A percentile compares a stretch with the other conserved stretches of the same genome.
phyloP scores from a whole-genome alignment of 306 rosid species.

The Clitoria ternatea region DNA sequence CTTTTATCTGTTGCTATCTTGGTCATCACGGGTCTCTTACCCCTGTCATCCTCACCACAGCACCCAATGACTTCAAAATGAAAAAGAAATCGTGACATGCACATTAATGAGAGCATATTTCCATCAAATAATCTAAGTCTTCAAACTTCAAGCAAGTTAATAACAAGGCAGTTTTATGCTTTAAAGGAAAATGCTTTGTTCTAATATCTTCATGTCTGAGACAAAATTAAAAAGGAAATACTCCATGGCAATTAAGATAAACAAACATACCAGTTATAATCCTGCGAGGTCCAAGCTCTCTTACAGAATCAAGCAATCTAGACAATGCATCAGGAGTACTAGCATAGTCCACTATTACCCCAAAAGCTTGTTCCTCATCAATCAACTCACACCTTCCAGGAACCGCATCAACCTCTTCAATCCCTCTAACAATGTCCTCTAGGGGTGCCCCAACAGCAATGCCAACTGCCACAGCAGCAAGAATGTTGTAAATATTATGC shows the following conservation, averaged over 20 bases:
- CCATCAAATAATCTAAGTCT: neutral
- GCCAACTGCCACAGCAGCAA: constrained; percentile 93
- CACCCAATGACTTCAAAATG: constrained; percentile 68
- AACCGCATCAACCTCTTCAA: constrained; percentile 97
- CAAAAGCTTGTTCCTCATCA: constrained; percentile 95
- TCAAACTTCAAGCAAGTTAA: neutral
- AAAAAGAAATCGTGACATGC: neutral
- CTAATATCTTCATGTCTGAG: neutral
- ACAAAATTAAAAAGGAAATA: neutral
- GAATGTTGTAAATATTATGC: constrained; percentile 86
- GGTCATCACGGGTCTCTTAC: constrained; percentile 90
- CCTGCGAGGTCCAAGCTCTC: constrained; percentile 93
- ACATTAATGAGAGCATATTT: constrained; percentile 22
- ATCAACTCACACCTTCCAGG: constrained; percentile 92
- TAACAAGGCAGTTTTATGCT: constrained; percentile 15
- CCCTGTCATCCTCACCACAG: constrained; percentile 73
- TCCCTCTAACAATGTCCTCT: constrained; percentile 94
- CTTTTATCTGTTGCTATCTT: constrained; percentile 96
- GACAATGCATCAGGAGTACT: constrained; percentile 87
- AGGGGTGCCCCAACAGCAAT: constrained; percentile 96
- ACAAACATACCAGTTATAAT: constrained; percentile 69
- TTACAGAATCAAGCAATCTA: constrained; percentile 81
- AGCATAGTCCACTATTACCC: constrained; percentile 96
- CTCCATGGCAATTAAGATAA: constrained; percentile 14
- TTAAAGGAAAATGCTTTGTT: neutral